phyloP scores from a whole-genome alignment of 2,329 filamentous ascomycete genomes.

The Penicillium polonicum region DNA sequence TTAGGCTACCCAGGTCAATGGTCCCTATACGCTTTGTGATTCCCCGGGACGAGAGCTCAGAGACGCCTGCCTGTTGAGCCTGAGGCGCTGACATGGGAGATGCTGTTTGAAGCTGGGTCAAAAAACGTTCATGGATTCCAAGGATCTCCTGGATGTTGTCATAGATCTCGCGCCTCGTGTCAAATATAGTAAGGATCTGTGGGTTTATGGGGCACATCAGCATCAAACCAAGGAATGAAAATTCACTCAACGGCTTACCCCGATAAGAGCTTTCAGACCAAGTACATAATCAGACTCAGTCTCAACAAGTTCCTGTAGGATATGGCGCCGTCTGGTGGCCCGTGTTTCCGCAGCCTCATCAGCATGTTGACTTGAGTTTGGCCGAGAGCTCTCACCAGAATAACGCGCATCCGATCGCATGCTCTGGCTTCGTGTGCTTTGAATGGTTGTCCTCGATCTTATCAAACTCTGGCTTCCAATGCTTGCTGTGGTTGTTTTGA shows the following conservation, averaged over 20 bases:
- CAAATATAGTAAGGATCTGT: constrained; percentile 71
- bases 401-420: constrained; percentile 64
- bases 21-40: constrained; percentile 51
- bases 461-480: constrained; percentile 69
- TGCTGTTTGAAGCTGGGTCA: constrained; percentile 68
- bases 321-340: constrained; percentile 70
- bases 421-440: constrained; percentile 55
- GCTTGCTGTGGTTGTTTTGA: constrained; percentile 79
- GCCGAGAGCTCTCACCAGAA: constrained; percentile 58
- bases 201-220: constrained; percentile 30
- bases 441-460: constrained; percentile 59
- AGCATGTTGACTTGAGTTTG: constrained; percentile 47
- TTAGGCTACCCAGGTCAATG: constrained; percentile 46
- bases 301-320: constrained; percentile 79
- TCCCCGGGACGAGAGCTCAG: constrained; percentile 25
- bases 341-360: constrained; percentile 72
- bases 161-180: constrained; percentile 73
- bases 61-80: constrained; percentile 17
- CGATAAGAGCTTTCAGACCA: constrained; percentile 81
- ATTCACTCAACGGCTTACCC: constrained; percentile 55
- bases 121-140: constrained; percentile 76
- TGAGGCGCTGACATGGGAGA: constrained; percentile 60
- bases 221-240: not conserved
- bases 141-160: constrained; percentile 77
- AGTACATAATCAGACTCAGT: constrained; percentile 88